These are phyloP conservation scores for Hanseniaspora clermontiae DNA, from an alignment of 805 yeast species.

Conservation along the genomic window DNA sequence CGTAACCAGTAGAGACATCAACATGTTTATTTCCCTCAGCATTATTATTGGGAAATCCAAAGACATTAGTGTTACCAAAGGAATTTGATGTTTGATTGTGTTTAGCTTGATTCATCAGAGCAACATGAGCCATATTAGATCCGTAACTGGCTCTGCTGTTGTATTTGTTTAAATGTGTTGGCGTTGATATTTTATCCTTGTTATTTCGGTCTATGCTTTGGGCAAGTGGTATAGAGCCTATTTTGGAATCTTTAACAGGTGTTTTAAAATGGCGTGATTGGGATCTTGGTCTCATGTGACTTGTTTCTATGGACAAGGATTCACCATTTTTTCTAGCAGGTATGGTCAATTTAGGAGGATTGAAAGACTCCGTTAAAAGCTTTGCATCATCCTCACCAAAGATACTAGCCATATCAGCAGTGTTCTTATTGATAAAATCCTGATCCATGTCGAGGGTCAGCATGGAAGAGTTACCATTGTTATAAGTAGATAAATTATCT, in stretches of 20 bases:
- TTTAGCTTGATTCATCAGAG: not conserved
- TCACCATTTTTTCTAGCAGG: conserved; percentile 74
- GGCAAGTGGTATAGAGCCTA: not conserved
- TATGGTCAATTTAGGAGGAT: conserved; percentile 62
- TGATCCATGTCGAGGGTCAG: not conserved
- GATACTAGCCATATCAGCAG: conserved; percentile 27
- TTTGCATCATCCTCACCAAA: conserved; percentile 28
- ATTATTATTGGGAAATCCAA: not conserved
- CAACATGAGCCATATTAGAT: conserved; percentile 5
- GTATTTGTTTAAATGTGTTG: not conserved
- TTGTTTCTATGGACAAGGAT: conserved; percentile 46
- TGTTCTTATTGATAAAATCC: conserved; percentile 15
- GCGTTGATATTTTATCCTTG: not conserved
- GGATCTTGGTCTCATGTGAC: conserved; percentile 25
- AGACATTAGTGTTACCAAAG: no score
- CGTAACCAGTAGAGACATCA: not conserved
- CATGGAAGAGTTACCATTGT: conserved; percentile 2
- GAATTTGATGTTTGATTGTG: not conserved
- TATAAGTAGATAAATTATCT: conserved; percentile 7
- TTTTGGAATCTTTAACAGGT: not conserved
- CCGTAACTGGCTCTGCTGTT: not conserved
- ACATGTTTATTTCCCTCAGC: not conserved
- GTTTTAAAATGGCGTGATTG: conserved; percentile 4
- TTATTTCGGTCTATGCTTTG: not conserved
- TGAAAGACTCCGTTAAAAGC: conserved; percentile 32